Conservation (phyloP, 169 alveolate species). For the Blepharisma undulans region DNA sequence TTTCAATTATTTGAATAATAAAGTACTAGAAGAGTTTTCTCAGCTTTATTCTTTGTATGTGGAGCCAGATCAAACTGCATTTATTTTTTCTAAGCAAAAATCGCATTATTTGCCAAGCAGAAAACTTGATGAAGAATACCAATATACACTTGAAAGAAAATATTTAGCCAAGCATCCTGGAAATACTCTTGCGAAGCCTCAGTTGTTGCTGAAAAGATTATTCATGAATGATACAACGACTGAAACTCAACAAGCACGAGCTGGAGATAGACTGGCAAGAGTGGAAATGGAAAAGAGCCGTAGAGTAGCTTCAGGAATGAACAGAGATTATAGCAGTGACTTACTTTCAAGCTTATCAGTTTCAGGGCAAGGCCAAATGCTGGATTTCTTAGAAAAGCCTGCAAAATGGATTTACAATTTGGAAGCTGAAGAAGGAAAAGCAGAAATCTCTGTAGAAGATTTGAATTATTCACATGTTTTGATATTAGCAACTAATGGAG, state of each 20-base stretch:
- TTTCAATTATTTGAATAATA: constrained; percentile 3
- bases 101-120: constrained; percentile 53
- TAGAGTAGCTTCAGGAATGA: neutral
- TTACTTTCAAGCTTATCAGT: neutral
- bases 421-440: constrained; percentile 10
- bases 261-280: constrained; percentile 34
- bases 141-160: constrained; percentile 76
- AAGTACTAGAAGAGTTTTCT: neutral
- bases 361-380: neutral
- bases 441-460: neutral
- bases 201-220: constrained; percentile 65
- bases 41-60: neutral
- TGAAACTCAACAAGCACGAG: constrained; percentile 49
- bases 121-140: constrained; percentile 65
- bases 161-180: constrained; percentile 57
- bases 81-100: constrained; percentile 2
- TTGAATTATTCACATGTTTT: neutral
- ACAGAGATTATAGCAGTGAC: neutral
- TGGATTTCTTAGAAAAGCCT: neutral
- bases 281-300: neutral
- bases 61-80: neutral
- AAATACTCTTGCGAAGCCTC: constrained; percentile 72
- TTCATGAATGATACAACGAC: constrained; percentile 56
- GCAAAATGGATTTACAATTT: neutral
- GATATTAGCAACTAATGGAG: neutral